A percentile compares a stretch with the other conserved stretches of the same genome.
Evolutionary conservation across 2,329 filamentous ascomycete species (phyloP).

Genomic region (Hysterium pulicare): DNA sequence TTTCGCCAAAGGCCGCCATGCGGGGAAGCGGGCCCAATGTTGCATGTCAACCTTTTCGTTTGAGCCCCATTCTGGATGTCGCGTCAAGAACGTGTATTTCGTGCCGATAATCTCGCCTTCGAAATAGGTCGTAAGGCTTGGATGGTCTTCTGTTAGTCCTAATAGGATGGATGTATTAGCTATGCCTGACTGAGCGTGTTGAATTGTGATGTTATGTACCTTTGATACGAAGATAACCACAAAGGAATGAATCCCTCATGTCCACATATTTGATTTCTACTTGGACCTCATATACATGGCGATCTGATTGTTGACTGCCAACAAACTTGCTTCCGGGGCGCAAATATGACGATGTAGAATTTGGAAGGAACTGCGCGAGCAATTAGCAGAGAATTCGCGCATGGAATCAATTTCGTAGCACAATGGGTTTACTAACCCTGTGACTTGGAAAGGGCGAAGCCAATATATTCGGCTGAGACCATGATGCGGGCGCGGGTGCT

Average conservation of each 20-base stretch:
- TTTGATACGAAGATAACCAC: conserved; percentile 93
- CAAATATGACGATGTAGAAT: conserved; percentile 80
- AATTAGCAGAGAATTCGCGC: conserved; percentile 16
- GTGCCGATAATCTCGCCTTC: conserved; percentile 96
- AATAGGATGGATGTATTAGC: conserved; percentile 17
- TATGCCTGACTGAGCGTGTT: neutral
- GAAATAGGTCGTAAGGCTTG: conserved; percentile 96
- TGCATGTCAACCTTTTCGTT: conserved; percentile 86
- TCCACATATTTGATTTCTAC: conserved; percentile 97
- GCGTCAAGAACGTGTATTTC: conserved; percentile 90
- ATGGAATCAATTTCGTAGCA: neutral
- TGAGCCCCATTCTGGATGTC: conserved; percentile 86
- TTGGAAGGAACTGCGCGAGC: conserved; percentile 61
- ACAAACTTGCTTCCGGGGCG: conserved; percentile 83
- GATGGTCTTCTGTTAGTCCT: conserved; percentile 94
- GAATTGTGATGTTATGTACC: conserved; percentile 51
- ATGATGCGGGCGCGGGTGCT: conserved; percentile 20
- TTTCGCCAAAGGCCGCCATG: conserved; percentile 74
- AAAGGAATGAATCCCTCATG: conserved; percentile 88
- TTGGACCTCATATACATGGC: conserved; percentile 90
- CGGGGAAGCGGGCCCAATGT: conserved; percentile 88
- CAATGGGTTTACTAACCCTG: conserved; percentile 25
- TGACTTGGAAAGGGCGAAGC: conserved; percentile 31
- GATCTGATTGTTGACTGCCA: conserved; percentile 89
- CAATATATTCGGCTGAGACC: conserved; percentile 20